A percentile compares a stretch with the other conserved stretches of the same genome.
These are phyloP conservation scores for Bryoerythrophyllum caledonicum DNA, from an alignment of 225 moss, liverwort and hornwort genomes.

Conservation along the genomic window DNA sequence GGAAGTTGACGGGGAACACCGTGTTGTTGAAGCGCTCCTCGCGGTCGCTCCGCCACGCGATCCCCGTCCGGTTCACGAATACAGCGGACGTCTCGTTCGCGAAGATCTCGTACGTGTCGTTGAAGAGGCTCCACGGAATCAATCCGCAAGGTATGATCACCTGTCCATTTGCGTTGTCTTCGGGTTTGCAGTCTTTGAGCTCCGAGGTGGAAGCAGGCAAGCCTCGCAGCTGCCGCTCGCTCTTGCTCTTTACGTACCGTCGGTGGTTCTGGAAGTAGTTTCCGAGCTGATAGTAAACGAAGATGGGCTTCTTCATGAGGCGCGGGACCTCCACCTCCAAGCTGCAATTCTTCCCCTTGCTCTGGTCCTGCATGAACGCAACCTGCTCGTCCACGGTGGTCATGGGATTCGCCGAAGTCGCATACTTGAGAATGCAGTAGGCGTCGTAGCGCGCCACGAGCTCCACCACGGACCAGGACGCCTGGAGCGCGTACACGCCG, in stretches of 20 bases:
- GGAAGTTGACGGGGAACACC: constrained; percentile 46
- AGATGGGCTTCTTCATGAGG: constrained; percentile 50
- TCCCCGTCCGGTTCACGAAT: constrained; percentile 38
- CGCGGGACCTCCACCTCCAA: constrained; percentile 36
- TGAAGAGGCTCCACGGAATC: constrained; percentile 65
- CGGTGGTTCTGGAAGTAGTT: constrained; percentile 63
- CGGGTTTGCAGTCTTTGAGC: constrained; percentile 44
- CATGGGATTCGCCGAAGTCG: neutral
- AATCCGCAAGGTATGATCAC: constrained; percentile 45
- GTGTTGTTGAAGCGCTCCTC: constrained; percentile 41
- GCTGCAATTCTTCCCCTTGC: constrained; percentile 39
- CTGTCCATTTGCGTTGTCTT: constrained; percentile 30
- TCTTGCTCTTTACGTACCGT: constrained; percentile 53
- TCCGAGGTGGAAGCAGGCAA: neutral
- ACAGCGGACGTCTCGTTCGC: constrained; percentile 13
- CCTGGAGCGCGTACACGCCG: constrained; percentile 28
- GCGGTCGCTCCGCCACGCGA: constrained; percentile 53
- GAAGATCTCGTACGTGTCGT: constrained; percentile 49
- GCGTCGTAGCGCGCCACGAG: constrained; percentile 29
- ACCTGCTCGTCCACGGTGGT: constrained; percentile 24
- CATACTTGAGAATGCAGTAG: constrained; percentile 45
- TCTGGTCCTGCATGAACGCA: constrained; percentile 29
- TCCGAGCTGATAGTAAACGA: constrained; percentile 48
- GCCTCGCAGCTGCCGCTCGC: constrained; percentile 45
- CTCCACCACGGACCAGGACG: constrained; percentile 40